These are phyloP conservation scores for Rhynchospora breviuscula DNA, from an alignment of 176 grass and related monocot genomes.

Conservation along the genomic window DNA sequence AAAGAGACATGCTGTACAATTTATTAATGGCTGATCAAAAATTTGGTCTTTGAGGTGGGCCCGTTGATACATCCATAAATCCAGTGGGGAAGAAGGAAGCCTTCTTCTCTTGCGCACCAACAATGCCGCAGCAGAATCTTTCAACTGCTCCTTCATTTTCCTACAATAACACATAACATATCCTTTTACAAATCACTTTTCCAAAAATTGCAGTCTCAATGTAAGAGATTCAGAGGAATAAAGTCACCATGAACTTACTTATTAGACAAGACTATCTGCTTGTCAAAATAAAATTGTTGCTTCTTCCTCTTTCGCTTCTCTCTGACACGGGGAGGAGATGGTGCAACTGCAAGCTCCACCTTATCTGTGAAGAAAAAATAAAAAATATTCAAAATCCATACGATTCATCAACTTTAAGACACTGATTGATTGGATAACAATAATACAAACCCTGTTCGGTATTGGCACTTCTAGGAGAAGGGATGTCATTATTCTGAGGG, in stretches of 20 bases:
- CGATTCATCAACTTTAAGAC: not conserved
- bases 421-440: not conserved
- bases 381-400: not conserved
- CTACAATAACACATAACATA: slow-evolving; percentile 3
- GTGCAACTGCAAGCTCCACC: slow-evolving; percentile 28
- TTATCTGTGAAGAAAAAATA: not conserved
- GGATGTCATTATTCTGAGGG: not conserved
- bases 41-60: slow-evolving; percentile 37
- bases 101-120: slow-evolving; percentile 58
- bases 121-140: slow-evolving; percentile 12
- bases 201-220: not conserved
- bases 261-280: slow-evolving; percentile 48
- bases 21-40: slow-evolving; percentile 43
- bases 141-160: slow-evolving; percentile 23
- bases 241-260: slow-evolving; percentile 35
- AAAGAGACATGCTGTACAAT: slow-evolving; percentile 28
- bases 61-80: slow-evolving; percentile 46
- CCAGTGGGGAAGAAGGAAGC: slow-evolving; percentile 43
- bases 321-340: slow-evolving; percentile 54
- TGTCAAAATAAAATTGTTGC: slow-evolving; percentile 42
- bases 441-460: not conserved
- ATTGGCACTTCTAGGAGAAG: not conserved
- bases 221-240: not conserved
- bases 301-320: slow-evolving; percentile 30
- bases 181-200: not conserved